Base-by-base conservation (phyloP, 2,329 filamentous ascomycete genomes). In the Corniculantispora saksenae region DNA sequence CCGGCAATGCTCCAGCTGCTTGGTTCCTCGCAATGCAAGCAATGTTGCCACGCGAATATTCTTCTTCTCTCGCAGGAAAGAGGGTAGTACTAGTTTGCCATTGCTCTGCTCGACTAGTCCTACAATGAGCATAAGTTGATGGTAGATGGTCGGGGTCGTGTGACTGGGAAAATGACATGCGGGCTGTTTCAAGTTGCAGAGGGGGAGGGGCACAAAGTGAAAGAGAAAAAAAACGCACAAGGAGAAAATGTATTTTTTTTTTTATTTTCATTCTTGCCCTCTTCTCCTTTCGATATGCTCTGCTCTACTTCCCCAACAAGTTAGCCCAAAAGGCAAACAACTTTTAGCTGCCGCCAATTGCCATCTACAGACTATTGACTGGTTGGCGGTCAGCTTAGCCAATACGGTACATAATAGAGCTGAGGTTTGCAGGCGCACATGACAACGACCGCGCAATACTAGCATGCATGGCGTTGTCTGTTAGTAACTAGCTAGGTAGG, bases 101-200 rank as follows among this genome's bases (percentile, higher is more conserved):
- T 53, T 21, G 1, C 8, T 5, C n/a, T 38, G 15, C 9, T 35
- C 15, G 15, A 1, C 25, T 25, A 8, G 23, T 53, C 15, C 54
- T 50, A 38, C 13, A 13, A 10, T 17, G 25, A 40, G 10, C 3
- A 12, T 25, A 38, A 27, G 23, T 23, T n/a, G 47, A 47, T 29
- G 32, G 29, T 48, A n/a, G 48, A 21, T 38, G 13, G 48, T 29
- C 48, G 29, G 23, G 25, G 19, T 17, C 45, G 25, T 40, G 23
- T 55, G 59, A 54, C 38, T 35, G 60, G n/a, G 60, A 55, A 55
- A 47, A 23, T 57, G 40, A 40, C 61, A 47, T 57, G 61, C 61
- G 40, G 50, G 40, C 23, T 50, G 61, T 63, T 63, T 63, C 61
- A 53, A 19, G 43, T 56, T 40, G 12, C 17, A 23, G 51, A 40